Evolutionary conservation across 768 basidiomycete genomes (phyloP), one percentile per base, ranked within the genome.

Genomic region (Leccinellum rugosiceps): DNA sequence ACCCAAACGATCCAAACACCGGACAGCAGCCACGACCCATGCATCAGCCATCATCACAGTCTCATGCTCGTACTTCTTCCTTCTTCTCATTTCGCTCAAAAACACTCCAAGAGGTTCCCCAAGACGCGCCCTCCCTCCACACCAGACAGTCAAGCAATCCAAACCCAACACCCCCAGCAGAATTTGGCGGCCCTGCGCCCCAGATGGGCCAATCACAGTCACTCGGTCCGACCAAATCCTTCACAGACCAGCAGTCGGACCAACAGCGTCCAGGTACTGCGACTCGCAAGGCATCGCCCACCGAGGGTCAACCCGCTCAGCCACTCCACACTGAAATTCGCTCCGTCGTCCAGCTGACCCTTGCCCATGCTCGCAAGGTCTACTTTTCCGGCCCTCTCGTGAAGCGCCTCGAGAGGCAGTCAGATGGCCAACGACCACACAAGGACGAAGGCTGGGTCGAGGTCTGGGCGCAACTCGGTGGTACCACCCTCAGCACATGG

Each of bases 401-500:
- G 15, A 86, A 89, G 52, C 79, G 82, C 28, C 77, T 90, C 59
- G 92, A 94, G 69, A 82, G 87, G n/a, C 83, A 85, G 60, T 76
- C 91, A 1, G 88, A 91, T 68, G 90, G 92, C 21, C 80, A 85
- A 63, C 80, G 77, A 58, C 83, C 87, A 3, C 65, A 74, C 58
- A 88, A 87, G 65, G 88, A 91, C 65, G 89, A 90, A 3, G 84
- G 85, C 1, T 93, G 92, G 90, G 78, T 79, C 11, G 85, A 93
- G 17, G 87, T 94, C 15, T 95, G 91, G 90, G 93, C 87, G 1
- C 93, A 95, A 73, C 77, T 95, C 32, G 87, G 90, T 50, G 94
- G 93, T 4, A 93, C 91, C 6, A 94, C 90, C 21, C 79, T 95
- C 63, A 92, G 90, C 64, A 79, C 94, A 44, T 95, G 93, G 93